Base-by-base conservation (phyloP, 345 rosid species). In the Eutrema japonicum region DNA sequence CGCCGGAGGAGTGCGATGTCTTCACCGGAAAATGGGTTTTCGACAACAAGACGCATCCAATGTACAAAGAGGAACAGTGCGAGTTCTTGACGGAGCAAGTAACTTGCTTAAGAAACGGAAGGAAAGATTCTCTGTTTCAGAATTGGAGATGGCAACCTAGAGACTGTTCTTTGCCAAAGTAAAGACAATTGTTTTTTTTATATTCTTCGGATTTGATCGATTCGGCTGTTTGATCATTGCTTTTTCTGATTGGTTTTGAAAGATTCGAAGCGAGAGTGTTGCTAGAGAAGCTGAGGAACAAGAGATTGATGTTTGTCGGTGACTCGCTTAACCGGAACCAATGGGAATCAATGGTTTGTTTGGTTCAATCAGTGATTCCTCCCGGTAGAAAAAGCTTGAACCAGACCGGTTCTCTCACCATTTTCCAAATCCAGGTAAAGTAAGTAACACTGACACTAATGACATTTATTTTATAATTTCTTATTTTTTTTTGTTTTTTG, bases 301-400 rank as follows among this genome's bases (percentile, higher is more conserved):
- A 90, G 85, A 88, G 99, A 72, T 74, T 95, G 2, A 90, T 95
- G 99, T 95, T 89, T 71, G 93, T 95, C 48, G 99, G 99, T 67
- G 99, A 96, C 79, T 96, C 99, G 7, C 48, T 96, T 67, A 96
- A 96, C 75, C 80, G 99, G 54, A 96, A 96, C 53, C 99, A 95
- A 57, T 95, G 99, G 99, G 99, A 92, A 80, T 95, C 99, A 50
- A 86, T 96, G 99, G 62, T 92, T 75, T 96, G 99, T 77, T 78
- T 96, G 84, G 91, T 82, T 82, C 94, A 96, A 80, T 90, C 99
- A 32, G 90, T 71, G 36, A n/a, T 81, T 76, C 89, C 96, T 42
- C 71, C 78, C 13, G 86, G 88, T 37, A 80, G 80, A 54, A 95
- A 95, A 58, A 87, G 85, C 85, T 78, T 87, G 81, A 85, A 75